These are phyloP conservation scores for Calonectria hawksworthii DNA, from an alignment of 2,329 filamentous ascomycete species.

Conservation along the genomic window DNA sequence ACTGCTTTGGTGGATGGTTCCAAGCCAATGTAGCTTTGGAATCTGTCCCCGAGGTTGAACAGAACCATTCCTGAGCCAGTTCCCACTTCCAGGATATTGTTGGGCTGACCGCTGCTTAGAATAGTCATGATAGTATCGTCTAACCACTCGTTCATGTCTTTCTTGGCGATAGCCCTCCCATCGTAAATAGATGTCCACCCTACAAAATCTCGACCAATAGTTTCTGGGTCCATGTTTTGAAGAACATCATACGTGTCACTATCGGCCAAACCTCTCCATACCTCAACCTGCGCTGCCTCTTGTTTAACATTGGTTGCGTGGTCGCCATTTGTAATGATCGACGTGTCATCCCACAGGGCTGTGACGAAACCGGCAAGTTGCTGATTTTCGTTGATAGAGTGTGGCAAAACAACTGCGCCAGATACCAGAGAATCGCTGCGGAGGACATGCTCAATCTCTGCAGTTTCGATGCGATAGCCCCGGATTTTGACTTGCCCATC, in stretches of 20 bases:
- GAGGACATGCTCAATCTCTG: conserved; percentile 46
- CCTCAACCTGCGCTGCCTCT: conserved; percentile 37
- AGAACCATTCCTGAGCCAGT: not conserved
- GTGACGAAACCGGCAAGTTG: not conserved
- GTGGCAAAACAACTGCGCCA: not conserved
- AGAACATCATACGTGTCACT: not conserved
- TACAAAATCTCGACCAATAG: not conserved
- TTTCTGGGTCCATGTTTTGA: not conserved
- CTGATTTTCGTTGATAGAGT: not conserved
- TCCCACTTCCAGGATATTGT: not conserved
- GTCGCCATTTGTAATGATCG: conserved; percentile 38
- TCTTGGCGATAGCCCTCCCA: not conserved
- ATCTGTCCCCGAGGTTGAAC: not conserved
- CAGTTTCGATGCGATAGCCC: conserved; percentile 43
- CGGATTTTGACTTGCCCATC: conserved; percentile 50
- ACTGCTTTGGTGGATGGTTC: not conserved
- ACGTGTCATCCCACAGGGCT: not conserved
- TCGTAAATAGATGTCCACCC: not conserved
- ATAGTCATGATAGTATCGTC: not conserved
- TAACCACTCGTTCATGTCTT: not conserved
- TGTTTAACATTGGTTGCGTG: conserved; percentile 46
- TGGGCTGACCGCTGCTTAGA: not conserved
- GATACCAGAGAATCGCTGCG: not conserved
- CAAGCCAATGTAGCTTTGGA: not conserved
- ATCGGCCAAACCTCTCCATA: conserved; percentile 24